Conservation (phyloP, 2,329 filamentous ascomycete species). For the Claviceps pazoutovae region DNA sequence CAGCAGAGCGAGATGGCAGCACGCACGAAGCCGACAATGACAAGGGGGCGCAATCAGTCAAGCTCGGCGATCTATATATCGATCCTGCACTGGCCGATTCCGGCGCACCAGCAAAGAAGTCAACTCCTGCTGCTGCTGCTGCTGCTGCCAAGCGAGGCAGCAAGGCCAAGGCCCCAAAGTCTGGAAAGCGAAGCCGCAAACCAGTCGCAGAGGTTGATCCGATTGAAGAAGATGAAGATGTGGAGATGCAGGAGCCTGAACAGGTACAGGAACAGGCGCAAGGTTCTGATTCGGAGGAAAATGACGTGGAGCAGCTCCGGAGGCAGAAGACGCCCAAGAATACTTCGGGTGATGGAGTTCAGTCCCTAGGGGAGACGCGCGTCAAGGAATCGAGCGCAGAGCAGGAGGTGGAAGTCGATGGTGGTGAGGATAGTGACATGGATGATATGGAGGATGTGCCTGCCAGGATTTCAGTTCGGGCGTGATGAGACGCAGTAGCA, state of each 20-base stretch:
- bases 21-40: conserved; percentile 5
- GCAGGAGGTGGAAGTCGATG: conserved; percentile 6
- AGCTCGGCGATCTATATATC: conserved; percentile 18
- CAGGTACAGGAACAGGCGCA: conserved; percentile 7
- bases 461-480: conserved; percentile 6
- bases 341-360: conserved; percentile 6
- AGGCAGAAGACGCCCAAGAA: conserved; percentile 17
- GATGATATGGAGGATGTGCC: conserved; percentile 32
- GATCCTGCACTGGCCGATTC: conserved; percentile 16
- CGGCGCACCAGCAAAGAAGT: conserved; percentile 12
- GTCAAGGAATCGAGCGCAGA: conserved; percentile 5
- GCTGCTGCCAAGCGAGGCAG: conserved; percentile 10
- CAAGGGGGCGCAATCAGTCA: not conserved
- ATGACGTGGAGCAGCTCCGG: conserved; percentile 14
- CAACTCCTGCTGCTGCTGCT: conserved; percentile 9
- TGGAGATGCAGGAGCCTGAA: conserved; percentile 4
- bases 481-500: not conserved
- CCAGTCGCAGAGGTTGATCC: conserved; percentile 16
- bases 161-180: conserved; percentile 12
- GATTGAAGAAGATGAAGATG: conserved; percentile 17
- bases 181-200: conserved; percentile 12
- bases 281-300: conserved; percentile 12
- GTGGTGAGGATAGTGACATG: conserved; percentile 23
- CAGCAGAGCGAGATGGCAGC: conserved; percentile 5
- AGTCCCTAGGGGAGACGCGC: conserved; percentile 4